These are phyloP conservation scores for Saccharomycopsis guyanensis DNA, from an alignment of 805 yeast species.

Conservation along the genomic window DNA sequence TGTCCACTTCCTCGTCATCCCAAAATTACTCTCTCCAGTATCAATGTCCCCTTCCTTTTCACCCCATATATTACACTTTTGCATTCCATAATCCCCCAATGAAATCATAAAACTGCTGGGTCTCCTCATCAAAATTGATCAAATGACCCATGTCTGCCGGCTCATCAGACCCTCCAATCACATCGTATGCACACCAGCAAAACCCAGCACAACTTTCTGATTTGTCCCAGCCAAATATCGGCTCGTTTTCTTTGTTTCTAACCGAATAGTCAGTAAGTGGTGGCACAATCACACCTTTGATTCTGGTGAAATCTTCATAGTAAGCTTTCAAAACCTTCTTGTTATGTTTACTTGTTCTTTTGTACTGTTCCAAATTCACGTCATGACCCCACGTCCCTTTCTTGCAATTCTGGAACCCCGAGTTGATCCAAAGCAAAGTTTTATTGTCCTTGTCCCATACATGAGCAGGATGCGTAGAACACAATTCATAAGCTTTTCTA, in stretches of 20 bases:
- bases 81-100: constrained; percentile 32
- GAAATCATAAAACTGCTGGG: constrained; percentile 25
- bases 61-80: constrained; percentile 1
- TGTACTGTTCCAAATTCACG: constrained; percentile 6
- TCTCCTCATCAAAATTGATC: constrained; percentile 22
- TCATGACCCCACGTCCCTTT: constrained; percentile 26
- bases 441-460: constrained; percentile 31
- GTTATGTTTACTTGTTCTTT: constrained; percentile 23
- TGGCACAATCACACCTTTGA: constrained; percentile 16
- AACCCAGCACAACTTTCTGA: constrained; percentile 40
- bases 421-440: constrained; percentile 51
- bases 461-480: constrained; percentile 45
- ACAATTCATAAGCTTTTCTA: constrained; percentile 32
- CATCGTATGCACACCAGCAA: constrained; percentile 52
- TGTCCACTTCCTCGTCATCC: no score
- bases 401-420: constrained; percentile 48
- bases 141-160: constrained; percentile 22
- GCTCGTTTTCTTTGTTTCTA: constrained; percentile 29
- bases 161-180: constrained; percentile 32
- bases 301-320: constrained; percentile 20
- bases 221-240: constrained; percentile 43
- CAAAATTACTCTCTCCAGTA: no score
- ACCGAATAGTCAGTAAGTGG: constrained; percentile 10
- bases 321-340: constrained; percentile 3
- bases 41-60: no score